Evolutionary conservation across 495 filamentous ascomycete genomes (phyloP), one percentile per base, ranked within the genome.

Genomic region (Durotheca rogersii): DNA sequence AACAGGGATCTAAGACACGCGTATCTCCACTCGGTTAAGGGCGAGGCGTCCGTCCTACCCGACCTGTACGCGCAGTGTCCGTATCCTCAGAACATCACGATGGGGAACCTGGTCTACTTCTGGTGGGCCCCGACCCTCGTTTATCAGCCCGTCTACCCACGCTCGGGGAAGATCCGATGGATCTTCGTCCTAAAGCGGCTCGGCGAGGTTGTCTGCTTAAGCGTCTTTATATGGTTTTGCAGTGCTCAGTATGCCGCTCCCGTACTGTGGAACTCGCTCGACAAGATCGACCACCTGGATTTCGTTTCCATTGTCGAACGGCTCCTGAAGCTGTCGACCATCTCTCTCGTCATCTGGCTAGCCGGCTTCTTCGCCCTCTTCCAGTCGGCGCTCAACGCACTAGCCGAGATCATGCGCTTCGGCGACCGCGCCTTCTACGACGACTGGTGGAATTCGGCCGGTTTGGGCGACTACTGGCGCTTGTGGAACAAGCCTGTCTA

Each of bases 401-500:
- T 98, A 41, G 91, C 93, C 1, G 93, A 98, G 68, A 72, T 96
- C 5, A 89, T 89, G 75, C 74, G 76, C 27, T 98, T 98, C 56
- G 93, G 83, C 6, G 93, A 98, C 68, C 81, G 93, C 12, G 85
- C 92, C 36, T 98, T 97, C 66, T 98, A 98, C 66, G 84, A 87
- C 1, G 89, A 93, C 48, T 98, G 93, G 93, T 98, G 92, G 93
- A 98, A 98, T 62, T 89, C 84, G 34, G 82, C 83, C 11, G 87
- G 84, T 51, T 71, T 97, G 2, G 89, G 92, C 2, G 76, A 75
- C 6, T 98, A 98, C 73, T 98, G 93, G 93, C 79, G 89, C 16
- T 87, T 85, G 0, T 98, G 93, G 93, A 98, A 98, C 64, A 94
- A 93, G 58, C 93, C 93, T 1, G 92, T 97, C 7, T 94, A 94